Conservation (phyloP, 495 filamentous ascomycete species). For the Cladorrhinum samala region DNA sequence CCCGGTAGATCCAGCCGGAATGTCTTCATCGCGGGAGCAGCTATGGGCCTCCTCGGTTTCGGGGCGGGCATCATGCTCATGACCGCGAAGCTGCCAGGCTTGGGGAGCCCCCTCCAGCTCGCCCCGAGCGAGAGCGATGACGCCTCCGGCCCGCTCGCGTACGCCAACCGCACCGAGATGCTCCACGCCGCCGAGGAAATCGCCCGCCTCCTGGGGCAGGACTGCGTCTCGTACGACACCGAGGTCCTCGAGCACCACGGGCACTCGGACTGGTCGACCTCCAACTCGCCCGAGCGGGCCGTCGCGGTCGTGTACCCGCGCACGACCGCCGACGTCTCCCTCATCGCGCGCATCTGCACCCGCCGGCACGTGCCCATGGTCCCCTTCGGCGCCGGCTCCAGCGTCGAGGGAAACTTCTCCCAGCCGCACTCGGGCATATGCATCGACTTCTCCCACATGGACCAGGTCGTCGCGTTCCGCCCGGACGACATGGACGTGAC, state of each 20-base stretch:
- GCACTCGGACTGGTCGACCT: constrained; percentile 81
- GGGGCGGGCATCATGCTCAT: constrained; percentile 2
- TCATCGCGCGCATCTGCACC: constrained; percentile 70
- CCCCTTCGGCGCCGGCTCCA: constrained; percentile 78
- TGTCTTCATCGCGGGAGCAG: background rate
- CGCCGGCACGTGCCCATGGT: constrained; percentile 76
- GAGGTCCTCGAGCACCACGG: constrained; percentile 73
- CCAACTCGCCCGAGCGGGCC: constrained; percentile 65
- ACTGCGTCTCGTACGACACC: constrained; percentile 67
- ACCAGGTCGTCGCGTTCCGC: constrained; percentile 67
- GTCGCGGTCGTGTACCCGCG: constrained; percentile 69
- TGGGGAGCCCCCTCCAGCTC: too few species aligned
- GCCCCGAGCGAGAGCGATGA: background rate
- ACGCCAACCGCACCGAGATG: constrained; percentile 19
- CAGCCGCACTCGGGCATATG: constrained; percentile 74
- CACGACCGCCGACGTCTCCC: constrained; percentile 68
- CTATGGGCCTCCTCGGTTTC: background rate
- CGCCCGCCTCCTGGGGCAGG: constrained; percentile 46
- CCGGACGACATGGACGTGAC: constrained; percentile 84
- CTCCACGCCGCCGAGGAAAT: constrained; percentile 56
- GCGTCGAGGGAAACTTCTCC: constrained; percentile 80
- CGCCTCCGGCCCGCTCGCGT: background rate
- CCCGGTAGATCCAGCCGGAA: background rate
- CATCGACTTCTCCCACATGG: constrained; percentile 80
- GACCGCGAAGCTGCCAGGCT: background rate